Percentiles rank a stretch among this genome's conserved stretches.
phyloP scores from a whole-genome alignment of 345 rosid species.

The Eutrema yunnanense region DNA sequence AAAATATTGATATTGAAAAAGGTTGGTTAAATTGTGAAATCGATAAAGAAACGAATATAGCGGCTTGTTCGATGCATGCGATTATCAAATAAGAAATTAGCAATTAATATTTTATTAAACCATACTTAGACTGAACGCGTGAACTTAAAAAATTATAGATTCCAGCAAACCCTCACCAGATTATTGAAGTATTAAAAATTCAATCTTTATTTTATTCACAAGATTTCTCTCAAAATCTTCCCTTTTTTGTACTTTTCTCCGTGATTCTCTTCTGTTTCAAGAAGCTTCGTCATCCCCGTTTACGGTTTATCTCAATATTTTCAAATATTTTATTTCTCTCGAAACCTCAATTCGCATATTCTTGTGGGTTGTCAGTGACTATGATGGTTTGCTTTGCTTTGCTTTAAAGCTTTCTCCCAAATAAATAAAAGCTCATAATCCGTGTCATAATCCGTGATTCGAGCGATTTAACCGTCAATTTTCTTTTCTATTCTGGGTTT shows the following conservation, averaged over 20 bases:
- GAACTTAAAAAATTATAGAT: background rate
- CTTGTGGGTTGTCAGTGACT: slow-evolving; percentile 20
- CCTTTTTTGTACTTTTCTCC: slow-evolving; percentile 9
- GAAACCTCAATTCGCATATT: slow-evolving; percentile 16
- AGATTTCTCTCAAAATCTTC: background rate
- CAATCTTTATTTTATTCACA: slow-evolving; percentile 10
- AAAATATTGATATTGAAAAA: background rate
- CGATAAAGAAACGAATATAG: background rate
- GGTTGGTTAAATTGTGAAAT: background rate
- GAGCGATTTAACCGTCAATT: background rate
- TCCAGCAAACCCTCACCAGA: slow-evolving; percentile 10
- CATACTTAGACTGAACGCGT: slow-evolving; percentile 7
- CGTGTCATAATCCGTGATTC: slow-evolving; percentile 1
- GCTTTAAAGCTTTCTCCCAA: slow-evolving; percentile 19
- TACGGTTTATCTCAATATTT: background rate
- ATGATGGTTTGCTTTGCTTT: slow-evolving; percentile 16
- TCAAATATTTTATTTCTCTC: background rate
- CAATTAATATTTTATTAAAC: background rate
- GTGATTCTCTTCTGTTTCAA: slow-evolving; percentile 12
- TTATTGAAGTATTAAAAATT: background rate
- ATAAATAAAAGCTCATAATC: background rate
- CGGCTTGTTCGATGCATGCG: background rate
- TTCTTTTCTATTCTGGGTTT: background rate
- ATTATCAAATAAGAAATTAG: background rate
- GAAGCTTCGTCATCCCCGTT: background rate